Evolutionary conservation across 2,329 filamentous ascomycete species (phyloP), one percentile per base, ranked within the genome.

Genomic region (Colletotrichum spinosum): DNA sequence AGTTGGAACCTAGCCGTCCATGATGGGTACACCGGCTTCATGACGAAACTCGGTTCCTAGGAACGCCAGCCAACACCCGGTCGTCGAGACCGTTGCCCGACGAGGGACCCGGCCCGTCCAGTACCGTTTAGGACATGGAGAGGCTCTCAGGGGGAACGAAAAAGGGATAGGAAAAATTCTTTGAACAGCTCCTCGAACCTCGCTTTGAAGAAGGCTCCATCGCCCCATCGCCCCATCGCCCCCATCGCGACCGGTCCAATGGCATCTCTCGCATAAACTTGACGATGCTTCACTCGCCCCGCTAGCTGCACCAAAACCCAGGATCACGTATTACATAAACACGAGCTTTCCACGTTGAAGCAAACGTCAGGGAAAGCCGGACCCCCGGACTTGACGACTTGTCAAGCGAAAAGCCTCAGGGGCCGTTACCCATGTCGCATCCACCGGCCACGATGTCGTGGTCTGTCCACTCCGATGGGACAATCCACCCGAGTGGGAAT

Each of bases 401-500:
- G 42, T 55, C 45, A 41, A 52, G 62, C 57, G 51, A 41, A 34
- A 37, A 25, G 52, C n/a, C 25, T 37, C 39, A 51, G 35, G 50
- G 50, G 51, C 51, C 58, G 52, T 51, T 25, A 12, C 38, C 11
- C 48, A 62, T 45, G 58, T 59, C 62, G 11, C 55, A 60, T 10
- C 62, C 58, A 61, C 60, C 38, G 8, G 25, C 42, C 60, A 49
- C 46, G 34, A 56, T 57, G 52, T 62, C 63, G 63, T 53, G 58
- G 63, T 62, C 63, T 41, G 52, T 42, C 63, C 52, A 66, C 52
- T 66, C 53, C 9, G 53, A 63, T 57, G 63, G 58, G 17, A 63
- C 59, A 62, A 48, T 54, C 58, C 63, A 63, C 63, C 52, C 17
- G n/a, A 41, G 58, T 63, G 58, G 58, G 6, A 49, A 62, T 42